These are phyloP conservation scores for Protostelium mycophagum DNA, from an alignment of 78 protist species.

Conservation along the genomic window DNA sequence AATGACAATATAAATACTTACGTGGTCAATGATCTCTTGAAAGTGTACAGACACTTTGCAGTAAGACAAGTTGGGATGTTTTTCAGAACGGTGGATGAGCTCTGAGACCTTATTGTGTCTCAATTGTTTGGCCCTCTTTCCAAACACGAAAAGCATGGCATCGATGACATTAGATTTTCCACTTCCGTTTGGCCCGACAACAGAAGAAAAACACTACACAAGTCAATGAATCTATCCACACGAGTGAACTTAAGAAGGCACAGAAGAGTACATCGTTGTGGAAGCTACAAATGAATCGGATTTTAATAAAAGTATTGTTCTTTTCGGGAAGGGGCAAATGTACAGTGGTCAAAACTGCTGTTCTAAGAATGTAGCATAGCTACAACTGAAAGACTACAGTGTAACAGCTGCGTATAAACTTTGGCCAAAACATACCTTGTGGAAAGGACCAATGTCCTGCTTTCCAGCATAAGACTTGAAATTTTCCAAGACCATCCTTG, in stretches of 20 bases:
- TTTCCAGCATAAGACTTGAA: slow-evolving; percentile 96
- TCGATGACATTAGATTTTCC: slow-evolving; percentile 99
- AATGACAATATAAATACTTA: slow-evolving; percentile 17
- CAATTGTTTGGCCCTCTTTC: slow-evolving; percentile 87
- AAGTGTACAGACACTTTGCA: slow-evolving; percentile 94
- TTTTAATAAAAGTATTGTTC: no score
- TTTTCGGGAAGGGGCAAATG: no score
- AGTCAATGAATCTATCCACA: no score
- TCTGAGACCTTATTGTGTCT: slow-evolving; percentile 90
- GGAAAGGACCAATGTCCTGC: slow-evolving; percentile 94
- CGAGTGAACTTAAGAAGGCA: no score
- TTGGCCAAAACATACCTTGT: slow-evolving; percentile 60
- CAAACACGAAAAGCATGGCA: slow-evolving; percentile 98
- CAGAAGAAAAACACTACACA: slow-evolving; percentile 82
- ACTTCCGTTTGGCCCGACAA: slow-evolving; percentile 99
- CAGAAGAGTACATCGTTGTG: no score
- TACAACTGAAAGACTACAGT: not conserved
- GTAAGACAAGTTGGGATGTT: slow-evolving; percentile 34
- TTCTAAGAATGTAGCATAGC: slow-evolving; percentile 3
- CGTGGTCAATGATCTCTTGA: slow-evolving; percentile 85
- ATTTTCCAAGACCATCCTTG: slow-evolving; percentile 87
- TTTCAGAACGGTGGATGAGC: slow-evolving; percentile 94
- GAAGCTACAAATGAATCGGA: no score
- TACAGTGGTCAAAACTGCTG: no score
- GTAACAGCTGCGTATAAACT: not conserved